These are phyloP conservation scores for Globisporangium iwayamae DNA, from an alignment of 352 stramenopile genomes.

Conservation along the genomic window DNA sequence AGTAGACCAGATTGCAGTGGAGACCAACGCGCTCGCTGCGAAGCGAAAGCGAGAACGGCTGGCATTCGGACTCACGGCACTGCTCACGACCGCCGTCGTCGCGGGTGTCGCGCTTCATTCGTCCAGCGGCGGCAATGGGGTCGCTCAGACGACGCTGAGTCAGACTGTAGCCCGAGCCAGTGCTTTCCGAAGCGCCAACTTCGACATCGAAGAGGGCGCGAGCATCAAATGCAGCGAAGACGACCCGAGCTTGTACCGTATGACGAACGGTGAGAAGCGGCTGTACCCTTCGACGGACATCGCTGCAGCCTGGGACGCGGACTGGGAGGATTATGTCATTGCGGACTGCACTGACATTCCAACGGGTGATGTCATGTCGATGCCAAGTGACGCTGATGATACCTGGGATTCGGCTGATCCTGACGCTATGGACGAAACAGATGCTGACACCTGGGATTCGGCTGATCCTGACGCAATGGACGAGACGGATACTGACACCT, in stretches of 20 bases:
- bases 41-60: slow-evolving; percentile 16
- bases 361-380: slow-evolving; percentile 5
- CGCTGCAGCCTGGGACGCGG: slow-evolving; percentile 6
- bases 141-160: not conserved
- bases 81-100: slow-evolving; percentile 17
- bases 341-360: slow-evolving; percentile 13
- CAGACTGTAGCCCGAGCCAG: slow-evolving; percentile 7
- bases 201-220: slow-evolving; percentile 7
- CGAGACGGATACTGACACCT: not conserved
- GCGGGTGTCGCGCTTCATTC: slow-evolving; percentile 11
- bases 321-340: slow-evolving; percentile 5
- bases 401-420: too few species aligned
- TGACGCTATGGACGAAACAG: not conserved
- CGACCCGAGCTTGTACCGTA: slow-evolving; percentile 6
- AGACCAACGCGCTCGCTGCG: slow-evolving; percentile 2
- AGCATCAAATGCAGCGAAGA: slow-evolving; percentile 15
- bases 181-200: slow-evolving; percentile 10
- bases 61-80: slow-evolving; percentile 11
- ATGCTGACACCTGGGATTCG: too few species aligned
- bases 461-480: not conserved
- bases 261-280: slow-evolving; percentile 5
- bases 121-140: not conserved
- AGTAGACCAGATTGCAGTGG: slow-evolving; percentile 10
- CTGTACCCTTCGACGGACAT: slow-evolving; percentile 10
- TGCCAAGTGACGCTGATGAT: not conserved